phyloP scores from a whole-genome alignment of 345 rosid species.

The Dipteronia sinensis region DNA sequence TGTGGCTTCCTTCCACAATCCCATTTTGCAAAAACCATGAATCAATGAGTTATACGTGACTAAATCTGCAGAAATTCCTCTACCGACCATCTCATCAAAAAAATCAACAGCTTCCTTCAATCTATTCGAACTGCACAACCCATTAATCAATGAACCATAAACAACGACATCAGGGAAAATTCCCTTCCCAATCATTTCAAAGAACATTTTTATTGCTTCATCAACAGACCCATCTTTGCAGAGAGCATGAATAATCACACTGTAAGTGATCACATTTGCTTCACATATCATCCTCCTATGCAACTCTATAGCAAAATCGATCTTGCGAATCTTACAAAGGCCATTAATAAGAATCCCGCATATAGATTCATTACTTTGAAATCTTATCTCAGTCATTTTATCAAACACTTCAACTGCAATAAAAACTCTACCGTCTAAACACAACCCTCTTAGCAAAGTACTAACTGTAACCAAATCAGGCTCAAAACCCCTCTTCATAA shows the following conservation, averaged over 20 bases:
- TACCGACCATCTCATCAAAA: conserved; percentile 26
- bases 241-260: conserved; percentile 30
- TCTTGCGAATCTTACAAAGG: conserved; percentile 21
- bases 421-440: conserved; percentile 5
- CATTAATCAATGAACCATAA: conserved; percentile 33
- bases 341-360: conserved; percentile 29
- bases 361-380: conserved; percentile 6
- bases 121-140: conserved; percentile 21
- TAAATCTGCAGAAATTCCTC: conserved; percentile 17
- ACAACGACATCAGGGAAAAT: conserved; percentile 31
- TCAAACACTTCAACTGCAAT: conserved; percentile 23
- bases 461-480: conserved; percentile 9
- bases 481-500: conserved; percentile 31
- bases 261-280: conserved; percentile 24
- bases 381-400: conserved; percentile 28
- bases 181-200: conserved; percentile 26
- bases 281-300: conserved; percentile 29
- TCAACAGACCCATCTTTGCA: conserved; percentile 30
- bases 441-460: conserved; percentile 23
- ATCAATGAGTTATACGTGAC: conserved; percentile 21
- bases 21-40: conserved; percentile 25
- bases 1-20: conserved; percentile 28
- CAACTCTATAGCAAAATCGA: conserved; percentile 23
- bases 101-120: conserved; percentile 16
- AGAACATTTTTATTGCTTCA: conserved; percentile 24